Evolutionary conservation across 306 rosid species (phyloP), one percentile per base, ranked within the genome.

Genomic region (Dalbergia oliveri): DNA sequence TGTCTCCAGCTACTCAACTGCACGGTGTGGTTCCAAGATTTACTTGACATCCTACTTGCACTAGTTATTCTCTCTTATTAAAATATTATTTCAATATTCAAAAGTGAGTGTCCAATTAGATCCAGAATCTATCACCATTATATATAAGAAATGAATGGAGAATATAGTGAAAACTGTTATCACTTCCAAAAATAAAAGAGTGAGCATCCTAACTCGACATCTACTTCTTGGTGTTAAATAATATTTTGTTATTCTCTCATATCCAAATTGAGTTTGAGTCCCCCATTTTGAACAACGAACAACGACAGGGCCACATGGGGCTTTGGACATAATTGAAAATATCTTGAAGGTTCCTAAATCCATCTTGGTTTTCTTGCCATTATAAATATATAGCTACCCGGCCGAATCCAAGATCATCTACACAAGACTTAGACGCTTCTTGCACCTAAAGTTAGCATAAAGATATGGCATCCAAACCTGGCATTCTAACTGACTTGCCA

Each of bases 401-500:
- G 23, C 56, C 10, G 15, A 18, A 34, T 14, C 43, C 18, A 44
- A 23, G 5, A 44, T 21, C 9, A 60, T 59, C 34, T 5, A 15
- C 79, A 41, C 39, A 65, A 54, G 34, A 60, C 57, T 43, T 43
- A 13, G 6, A 5, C 9, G 9, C 43, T 64, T 8, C 26, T 70
- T 50, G 66, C 9, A 23, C 50, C 4, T 6, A 9, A n/a, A 13
- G 0, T 75, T 68, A 8, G 12, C 31, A 2, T 14, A 18, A 47
- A 57, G 0, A 77, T 5, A 61, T 83, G 86, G 86, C 86, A 0
- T 77, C 86, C 65, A 83, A 72, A 72, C 86, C 86, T 56, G 86
- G 86, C 33, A 64, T 83, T 2, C 86, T 83, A 1, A 77, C 83
- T 59, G 9, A 77, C 19, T 83, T 83, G 86, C 86, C 86, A 65